phyloP scores from a whole-genome alignment of 192 early-diverging fungal species.

The Backusella australiensis region DNA sequence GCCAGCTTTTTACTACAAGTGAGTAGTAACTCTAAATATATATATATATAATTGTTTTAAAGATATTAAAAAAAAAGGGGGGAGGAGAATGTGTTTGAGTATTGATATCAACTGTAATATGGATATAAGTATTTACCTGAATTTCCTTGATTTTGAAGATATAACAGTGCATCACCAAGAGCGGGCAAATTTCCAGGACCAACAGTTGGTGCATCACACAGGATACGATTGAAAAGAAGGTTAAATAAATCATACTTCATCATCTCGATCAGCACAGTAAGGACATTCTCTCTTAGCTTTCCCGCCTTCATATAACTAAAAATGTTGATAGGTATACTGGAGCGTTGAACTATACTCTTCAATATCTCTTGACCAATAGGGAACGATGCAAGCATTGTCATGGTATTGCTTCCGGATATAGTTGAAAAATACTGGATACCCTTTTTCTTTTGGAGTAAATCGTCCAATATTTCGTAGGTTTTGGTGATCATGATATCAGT shows the following conservation, averaged over 20 bases:
- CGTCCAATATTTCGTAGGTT: background rate
- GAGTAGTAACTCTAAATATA: background rate
- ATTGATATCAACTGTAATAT: background rate
- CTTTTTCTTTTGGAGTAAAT: background rate
- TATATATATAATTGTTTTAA: background rate
- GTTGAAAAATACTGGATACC: conserved; percentile 4
- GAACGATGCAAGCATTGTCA: background rate
- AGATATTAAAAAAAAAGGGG: too few species aligned
- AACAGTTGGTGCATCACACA: background rate
- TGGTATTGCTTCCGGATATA: background rate
- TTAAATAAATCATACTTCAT: background rate
- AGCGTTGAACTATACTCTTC: background rate
- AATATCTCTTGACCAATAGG: background rate
- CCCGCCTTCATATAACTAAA: background rate
- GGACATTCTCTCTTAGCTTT: background rate
- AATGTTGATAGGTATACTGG: background rate
- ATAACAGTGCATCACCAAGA: background rate
- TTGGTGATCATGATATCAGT: background rate
- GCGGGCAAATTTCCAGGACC: background rate
- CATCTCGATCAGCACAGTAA: background rate
- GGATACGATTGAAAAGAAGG: background rate
- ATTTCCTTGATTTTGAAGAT: conserved; percentile 8
- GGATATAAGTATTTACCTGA: background rate
- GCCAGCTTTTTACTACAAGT: background rate
- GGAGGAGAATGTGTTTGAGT: background rate